These are phyloP conservation scores for Leccinum variicolor DNA, from an alignment of 768 basidiomycete genomes.

Conservation along the genomic window DNA sequence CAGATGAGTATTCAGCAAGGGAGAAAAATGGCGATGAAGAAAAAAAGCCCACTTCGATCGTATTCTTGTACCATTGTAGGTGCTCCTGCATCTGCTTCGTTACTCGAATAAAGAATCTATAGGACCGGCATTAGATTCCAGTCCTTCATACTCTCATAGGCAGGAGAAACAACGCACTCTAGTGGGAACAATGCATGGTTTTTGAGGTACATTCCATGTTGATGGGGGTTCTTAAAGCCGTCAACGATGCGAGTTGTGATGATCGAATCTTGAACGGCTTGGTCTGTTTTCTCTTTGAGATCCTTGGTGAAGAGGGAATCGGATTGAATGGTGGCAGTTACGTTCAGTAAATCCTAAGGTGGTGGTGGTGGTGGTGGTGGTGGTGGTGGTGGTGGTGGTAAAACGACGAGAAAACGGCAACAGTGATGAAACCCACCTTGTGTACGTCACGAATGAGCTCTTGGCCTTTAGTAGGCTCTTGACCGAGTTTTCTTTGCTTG, in stretches of 20 bases:
- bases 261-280: constrained; percentile 78
- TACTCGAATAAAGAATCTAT: constrained; percentile 69
- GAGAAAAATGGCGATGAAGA: neutral
- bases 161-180: constrained; percentile 48
- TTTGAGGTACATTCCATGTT: constrained; percentile 65
- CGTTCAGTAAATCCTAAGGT: constrained; percentile 62
- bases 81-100: constrained; percentile 70
- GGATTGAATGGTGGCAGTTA: constrained; percentile 58
- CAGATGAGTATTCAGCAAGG: neutral
- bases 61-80: constrained; percentile 74
- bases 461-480: constrained; percentile 70
- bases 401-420: neutral
- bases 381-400: neutral
- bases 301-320: constrained; percentile 68
- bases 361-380: neutral
- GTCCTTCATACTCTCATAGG: neutral
- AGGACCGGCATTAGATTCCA: neutral
- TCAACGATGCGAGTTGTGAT: constrained; percentile 74
- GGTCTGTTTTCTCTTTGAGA: constrained; percentile 70
- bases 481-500: constrained; percentile 70
- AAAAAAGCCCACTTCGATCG: constrained; percentile 59
- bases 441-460: constrained; percentile 64
- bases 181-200: constrained; percentile 80
- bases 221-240: constrained; percentile 73
- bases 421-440: constrained; percentile 44